These are phyloP conservation scores for Candida oleophila DNA, from an alignment of 805 yeast genomes.

Conservation along the genomic window DNA sequence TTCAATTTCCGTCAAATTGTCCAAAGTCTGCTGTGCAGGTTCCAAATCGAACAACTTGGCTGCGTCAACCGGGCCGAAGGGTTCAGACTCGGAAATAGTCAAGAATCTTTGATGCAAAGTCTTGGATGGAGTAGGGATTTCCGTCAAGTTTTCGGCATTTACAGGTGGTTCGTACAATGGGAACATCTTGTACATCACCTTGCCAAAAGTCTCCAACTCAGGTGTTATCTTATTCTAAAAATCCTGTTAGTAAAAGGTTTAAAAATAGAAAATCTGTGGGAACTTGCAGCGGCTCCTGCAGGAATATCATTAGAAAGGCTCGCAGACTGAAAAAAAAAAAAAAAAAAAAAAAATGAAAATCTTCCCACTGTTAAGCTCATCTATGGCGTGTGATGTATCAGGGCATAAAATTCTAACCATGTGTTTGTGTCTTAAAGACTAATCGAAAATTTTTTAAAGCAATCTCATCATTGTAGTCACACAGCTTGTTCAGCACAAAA, in stretches of 20 bases:
- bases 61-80: constrained; percentile 95
- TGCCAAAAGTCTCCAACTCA: constrained; percentile 60
- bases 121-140: constrained; percentile 86
- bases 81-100: constrained; percentile 90
- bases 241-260: constrained; percentile 33
- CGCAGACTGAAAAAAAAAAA: neutral
- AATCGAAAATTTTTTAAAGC: constrained; percentile 49
- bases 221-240: constrained; percentile 46
- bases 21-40: constrained; percentile 81
- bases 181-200: constrained; percentile 73
- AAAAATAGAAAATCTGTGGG: constrained; percentile 18
- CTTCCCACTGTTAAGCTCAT: neutral
- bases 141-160: constrained; percentile 76
- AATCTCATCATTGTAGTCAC: constrained; percentile 44
- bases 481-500: neutral
- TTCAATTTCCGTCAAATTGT: constrained; percentile 61
- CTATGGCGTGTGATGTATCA: constrained; percentile 10
- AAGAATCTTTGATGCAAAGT: constrained; percentile 79
- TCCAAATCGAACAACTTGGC: constrained; percentile 79
- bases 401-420: constrained; percentile 49
- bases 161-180: constrained; percentile 55
- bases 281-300: neutral
- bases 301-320: neutral
- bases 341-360: too few relatives aligned
- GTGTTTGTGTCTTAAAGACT: constrained; percentile 69